These are phyloP conservation scores for Ottelia alismoides DNA, from an alignment of 106 monocot species.

Conservation along the genomic window DNA sequence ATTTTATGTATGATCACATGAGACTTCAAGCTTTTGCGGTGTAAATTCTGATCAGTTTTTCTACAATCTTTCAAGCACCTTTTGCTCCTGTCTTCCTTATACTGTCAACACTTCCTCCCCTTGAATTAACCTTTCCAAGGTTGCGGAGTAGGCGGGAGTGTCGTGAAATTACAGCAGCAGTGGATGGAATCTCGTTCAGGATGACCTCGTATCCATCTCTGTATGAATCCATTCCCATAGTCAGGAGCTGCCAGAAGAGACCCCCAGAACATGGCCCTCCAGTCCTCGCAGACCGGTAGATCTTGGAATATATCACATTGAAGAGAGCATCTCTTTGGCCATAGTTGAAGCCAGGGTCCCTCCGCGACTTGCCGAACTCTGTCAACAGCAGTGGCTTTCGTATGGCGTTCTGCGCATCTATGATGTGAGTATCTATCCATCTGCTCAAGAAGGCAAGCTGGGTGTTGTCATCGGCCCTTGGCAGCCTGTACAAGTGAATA, in stretches of 20 bases:
- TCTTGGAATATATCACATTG: conserved; percentile 43
- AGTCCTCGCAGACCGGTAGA: conserved; percentile 59
- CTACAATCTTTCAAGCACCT: too few relatives aligned
- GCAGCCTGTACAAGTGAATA: conserved; percentile 31
- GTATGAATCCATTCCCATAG: conserved; percentile 62
- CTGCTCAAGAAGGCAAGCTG: conserved; percentile 58
- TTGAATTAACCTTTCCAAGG: too few relatives aligned
- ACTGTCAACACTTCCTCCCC: too few relatives aligned
- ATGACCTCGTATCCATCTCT: conserved; percentile 81
- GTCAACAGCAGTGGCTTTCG: conserved; percentile 64
- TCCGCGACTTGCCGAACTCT: conserved; percentile 89
- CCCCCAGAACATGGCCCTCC: conserved; percentile 66
- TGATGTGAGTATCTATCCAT: conserved; percentile 77
- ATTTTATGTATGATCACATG: too few relatives aligned
- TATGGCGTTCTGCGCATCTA: conserved; percentile 38
- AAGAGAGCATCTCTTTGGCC: conserved; percentile 56
- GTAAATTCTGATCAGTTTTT: too few relatives aligned
- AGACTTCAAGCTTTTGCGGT: too few relatives aligned
- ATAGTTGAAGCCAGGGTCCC: conserved; percentile 55
- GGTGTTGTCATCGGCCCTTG: conserved; percentile 29
- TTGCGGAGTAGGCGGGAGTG: conserved; percentile 41
- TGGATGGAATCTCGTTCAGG: conserved; percentile 37
- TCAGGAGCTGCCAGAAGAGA: conserved; percentile 85
- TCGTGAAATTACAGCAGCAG: conserved; percentile 29
- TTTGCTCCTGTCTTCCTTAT: too few relatives aligned